Percentiles rank a stretch among this genome's conserved stretches.
Conservation (phyloP, 495 filamentous ascomycete genomes). For the Sabuloglossum arenarium region DNA sequence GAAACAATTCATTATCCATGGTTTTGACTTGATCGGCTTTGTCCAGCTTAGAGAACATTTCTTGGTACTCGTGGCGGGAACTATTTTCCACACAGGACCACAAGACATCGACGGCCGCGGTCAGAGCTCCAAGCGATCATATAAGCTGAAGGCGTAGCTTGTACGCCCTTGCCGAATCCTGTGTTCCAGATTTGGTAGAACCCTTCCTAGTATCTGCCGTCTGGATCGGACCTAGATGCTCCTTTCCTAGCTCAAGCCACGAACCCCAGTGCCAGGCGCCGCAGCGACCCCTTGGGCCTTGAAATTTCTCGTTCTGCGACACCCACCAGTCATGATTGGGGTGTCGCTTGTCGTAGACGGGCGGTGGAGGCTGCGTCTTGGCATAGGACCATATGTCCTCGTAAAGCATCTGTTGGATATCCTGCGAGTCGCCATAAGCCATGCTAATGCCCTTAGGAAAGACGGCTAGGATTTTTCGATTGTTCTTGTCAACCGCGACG, state of each 20-base stretch:
- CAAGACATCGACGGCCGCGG: background rate
- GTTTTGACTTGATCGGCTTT: background rate
- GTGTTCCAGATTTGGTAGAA: too few species aligned
- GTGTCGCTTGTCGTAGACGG: background rate
- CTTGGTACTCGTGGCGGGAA: background rate
- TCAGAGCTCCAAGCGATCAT: background rate
- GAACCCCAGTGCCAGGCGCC: background rate
- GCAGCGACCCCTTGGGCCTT: background rate
- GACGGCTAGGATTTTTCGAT: background rate
- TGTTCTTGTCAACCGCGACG: background rate
- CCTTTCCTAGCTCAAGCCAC: background rate
- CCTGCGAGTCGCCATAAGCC: background rate
- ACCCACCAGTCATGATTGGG: background rate
- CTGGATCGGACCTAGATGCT: background rate
- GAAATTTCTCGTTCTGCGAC: background rate
- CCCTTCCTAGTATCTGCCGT: background rate
- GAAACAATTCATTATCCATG: background rate
- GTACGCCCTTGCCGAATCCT: background rate
- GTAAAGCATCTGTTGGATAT: background rate
- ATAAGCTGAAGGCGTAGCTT: background rate
- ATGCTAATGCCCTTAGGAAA: background rate
- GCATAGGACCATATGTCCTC: background rate
- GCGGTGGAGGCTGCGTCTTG: background rate
- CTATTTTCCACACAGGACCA: background rate
- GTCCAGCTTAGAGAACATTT: background rate